These are phyloP conservation scores for Pseudopithomyces maydicus DNA, from an alignment of 2,329 filamentous ascomycete genomes.

Conservation along the genomic window DNA sequence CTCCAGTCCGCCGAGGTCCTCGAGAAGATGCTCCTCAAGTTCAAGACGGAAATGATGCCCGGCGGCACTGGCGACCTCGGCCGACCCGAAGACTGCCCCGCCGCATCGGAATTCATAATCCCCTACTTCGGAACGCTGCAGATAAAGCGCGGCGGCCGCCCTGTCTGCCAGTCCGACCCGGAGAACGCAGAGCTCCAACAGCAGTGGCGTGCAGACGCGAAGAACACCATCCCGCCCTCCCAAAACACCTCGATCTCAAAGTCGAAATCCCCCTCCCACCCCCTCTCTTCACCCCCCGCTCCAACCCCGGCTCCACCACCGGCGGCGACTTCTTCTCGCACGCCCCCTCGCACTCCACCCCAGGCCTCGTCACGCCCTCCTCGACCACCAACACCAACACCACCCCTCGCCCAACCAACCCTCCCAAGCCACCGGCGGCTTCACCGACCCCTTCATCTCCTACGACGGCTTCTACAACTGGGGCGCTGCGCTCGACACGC, in stretches of 20 bases:
- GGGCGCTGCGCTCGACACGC: conserved; percentile 25
- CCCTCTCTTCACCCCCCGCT: conserved; percentile 18
- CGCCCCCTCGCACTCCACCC: conserved; percentile 3
- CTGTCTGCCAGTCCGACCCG: conserved; percentile 5
- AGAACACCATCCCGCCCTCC: not conserved
- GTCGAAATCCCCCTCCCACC: too few relatives aligned
- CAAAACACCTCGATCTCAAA: not conserved
- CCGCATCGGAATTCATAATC: conserved; percentile 40
- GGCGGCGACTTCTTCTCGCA: conserved; percentile 2
- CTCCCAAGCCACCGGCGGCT: conserved; percentile 15
- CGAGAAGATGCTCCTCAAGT: conserved; percentile 43
- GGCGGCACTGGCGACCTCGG: not conserved
- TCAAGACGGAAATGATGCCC: conserved; percentile 19
- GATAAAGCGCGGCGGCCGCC: conserved; percentile 36
- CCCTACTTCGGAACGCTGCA: conserved; percentile 51
- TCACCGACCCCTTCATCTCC: conserved; percentile 37
- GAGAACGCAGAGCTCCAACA: not conserved
- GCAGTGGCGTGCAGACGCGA: not conserved
- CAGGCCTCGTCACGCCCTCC: conserved; percentile 11
- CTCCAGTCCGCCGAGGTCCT: conserved; percentile 46
- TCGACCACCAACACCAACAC: conserved; percentile 20
- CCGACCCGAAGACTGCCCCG: conserved; percentile 14
- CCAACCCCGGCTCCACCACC: conserved; percentile 13
- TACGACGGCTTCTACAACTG: conserved; percentile 49
- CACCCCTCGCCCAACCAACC: conserved; percentile 7